These are phyloP conservation scores for Penicillium hesseltinei DNA, from an alignment of 2,329 filamentous ascomycete species.

Conservation along the genomic window DNA sequence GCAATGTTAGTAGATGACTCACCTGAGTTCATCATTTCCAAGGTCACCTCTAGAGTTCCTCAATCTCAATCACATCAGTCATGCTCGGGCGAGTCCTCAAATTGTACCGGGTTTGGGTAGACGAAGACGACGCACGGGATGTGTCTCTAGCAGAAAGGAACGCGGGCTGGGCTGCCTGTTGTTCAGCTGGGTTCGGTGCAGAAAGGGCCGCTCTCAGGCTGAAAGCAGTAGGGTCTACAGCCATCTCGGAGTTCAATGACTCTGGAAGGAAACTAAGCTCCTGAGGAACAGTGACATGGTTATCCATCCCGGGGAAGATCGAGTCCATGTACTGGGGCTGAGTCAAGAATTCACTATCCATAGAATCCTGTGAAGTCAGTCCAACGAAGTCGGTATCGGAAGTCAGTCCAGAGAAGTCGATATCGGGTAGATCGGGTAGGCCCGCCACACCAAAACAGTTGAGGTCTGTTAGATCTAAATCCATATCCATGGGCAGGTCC, in stretches of 20 bases:
- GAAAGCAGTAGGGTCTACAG: background rate
- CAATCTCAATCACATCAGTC: background rate
- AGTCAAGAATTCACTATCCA: background rate
- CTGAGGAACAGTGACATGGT: background rate
- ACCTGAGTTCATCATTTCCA: background rate
- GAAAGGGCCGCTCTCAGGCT: no score
- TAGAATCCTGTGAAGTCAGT: background rate
- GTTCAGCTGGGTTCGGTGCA: background rate
- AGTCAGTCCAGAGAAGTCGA: background rate
- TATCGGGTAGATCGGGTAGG: background rate
- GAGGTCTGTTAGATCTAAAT: background rate
- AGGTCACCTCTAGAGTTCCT: background rate
- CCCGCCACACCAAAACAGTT: background rate
- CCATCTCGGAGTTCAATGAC: background rate
- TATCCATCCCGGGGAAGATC: background rate
- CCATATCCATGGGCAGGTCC: background rate
- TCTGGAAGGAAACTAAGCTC: background rate
- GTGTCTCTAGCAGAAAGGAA: background rate
- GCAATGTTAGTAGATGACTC: background rate
- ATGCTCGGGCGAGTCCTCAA: background rate
- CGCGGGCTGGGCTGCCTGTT: background rate
- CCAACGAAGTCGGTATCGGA: background rate
- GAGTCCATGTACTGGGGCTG: background rate
- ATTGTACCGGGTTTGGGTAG: background rate
- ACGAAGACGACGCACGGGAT: background rate